A percentile compares a stretch with the other conserved stretches of the same genome.
Evolutionary conservation across 208 protist species (phyloP).

Genomic region (Entamoeba histolytica): DNA sequence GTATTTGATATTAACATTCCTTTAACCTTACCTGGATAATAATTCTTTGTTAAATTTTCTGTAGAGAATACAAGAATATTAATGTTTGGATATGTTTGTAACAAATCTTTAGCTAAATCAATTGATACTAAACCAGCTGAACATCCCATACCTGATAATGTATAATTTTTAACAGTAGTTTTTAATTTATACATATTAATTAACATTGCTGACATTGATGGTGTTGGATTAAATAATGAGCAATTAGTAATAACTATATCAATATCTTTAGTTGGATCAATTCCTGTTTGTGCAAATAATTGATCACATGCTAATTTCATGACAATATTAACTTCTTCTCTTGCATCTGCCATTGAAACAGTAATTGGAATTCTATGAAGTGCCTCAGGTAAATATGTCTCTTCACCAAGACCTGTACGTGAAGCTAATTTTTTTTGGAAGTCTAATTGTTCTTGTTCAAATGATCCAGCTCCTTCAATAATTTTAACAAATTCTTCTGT

Average conservation of each 20-base stretch:
- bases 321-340: background rate
- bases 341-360: background rate
- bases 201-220: background rate
- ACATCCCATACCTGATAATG: background rate
- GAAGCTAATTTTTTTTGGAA: background rate
- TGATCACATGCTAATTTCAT: background rate
- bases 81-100: background rate
- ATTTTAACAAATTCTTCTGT: background rate
- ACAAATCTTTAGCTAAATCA: background rate
- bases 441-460: background rate
- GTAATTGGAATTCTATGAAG: background rate
- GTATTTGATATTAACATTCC: background rate
- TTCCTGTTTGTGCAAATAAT: background rate
- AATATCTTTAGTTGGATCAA: background rate
- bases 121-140: background rate
- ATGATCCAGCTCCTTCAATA: background rate
- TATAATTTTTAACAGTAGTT: background rate
- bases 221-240: background rate
- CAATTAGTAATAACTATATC: background rate
- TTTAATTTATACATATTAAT: background rate
- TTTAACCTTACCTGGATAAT: background rate
- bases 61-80: background rate
- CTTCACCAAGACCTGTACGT: background rate
- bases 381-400: background rate
- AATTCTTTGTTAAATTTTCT: background rate